Conservation (phyloP, 768 basidiomycete genomes). For the Pleurotus cornucopiae region DNA sequence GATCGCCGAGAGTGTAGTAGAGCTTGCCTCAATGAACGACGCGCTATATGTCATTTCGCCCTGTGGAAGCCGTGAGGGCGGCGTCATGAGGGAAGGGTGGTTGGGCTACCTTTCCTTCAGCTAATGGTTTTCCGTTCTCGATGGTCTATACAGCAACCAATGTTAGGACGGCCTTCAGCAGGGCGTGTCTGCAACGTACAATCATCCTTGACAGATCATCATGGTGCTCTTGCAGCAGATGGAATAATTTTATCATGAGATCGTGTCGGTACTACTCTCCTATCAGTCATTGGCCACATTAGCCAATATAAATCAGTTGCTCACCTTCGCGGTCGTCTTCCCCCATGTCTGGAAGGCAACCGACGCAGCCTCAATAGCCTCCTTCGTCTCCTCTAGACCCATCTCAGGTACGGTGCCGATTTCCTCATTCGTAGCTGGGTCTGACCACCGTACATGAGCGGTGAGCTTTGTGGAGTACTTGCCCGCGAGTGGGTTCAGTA, state of each 20-base stretch:
- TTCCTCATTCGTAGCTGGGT: conserved; percentile 82
- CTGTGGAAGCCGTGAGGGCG: conserved; percentile 26
- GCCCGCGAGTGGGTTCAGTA: conserved; percentile 11
- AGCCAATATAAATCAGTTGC: conserved; percentile 7
- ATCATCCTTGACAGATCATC: conserved; percentile 89
- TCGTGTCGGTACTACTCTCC: conserved; percentile 69
- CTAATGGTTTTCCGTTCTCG: conserved; percentile 92
- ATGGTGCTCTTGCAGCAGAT: conserved; percentile 75
- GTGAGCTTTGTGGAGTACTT: neutral
- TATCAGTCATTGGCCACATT: neutral
- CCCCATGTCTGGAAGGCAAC: conserved; percentile 84
- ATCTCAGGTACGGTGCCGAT: conserved; percentile 90
- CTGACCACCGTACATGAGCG: conserved; percentile 32
- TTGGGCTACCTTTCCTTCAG: conserved; percentile 66
- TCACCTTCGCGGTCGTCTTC: conserved; percentile 81
- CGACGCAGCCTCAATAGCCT: conserved; percentile 79
- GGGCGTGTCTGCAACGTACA: conserved; percentile 37
- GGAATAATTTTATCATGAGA: conserved; percentile 73
- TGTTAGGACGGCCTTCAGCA: conserved; percentile 14
- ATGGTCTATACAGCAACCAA: conserved; percentile 55
- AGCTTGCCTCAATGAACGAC: conserved; percentile 73
- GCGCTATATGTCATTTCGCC: conserved; percentile 84
- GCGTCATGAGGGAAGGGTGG: neutral
- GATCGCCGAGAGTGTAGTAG: neutral
- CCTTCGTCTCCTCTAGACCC: conserved; percentile 76